These are phyloP conservation scores for Paradendryphiella salina DNA, from an alignment of 2,329 filamentous ascomycete genomes.

Conservation along the genomic window DNA sequence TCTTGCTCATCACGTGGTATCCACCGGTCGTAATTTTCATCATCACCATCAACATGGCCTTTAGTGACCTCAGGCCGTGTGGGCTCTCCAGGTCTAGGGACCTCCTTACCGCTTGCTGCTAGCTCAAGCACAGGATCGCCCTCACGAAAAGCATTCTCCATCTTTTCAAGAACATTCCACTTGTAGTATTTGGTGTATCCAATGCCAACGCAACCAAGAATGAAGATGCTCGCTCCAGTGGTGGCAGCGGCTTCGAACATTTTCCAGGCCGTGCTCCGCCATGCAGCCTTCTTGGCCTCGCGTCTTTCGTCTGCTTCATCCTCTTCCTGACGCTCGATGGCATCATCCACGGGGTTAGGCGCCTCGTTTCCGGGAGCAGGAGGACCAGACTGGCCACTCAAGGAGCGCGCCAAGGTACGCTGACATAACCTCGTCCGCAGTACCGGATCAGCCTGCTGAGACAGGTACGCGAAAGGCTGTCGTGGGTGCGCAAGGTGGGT, in stretches of 20 bases:
- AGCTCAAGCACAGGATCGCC: constrained; percentile 88
- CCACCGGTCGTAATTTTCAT: constrained; percentile 69
- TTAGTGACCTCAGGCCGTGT: constrained; percentile 21
- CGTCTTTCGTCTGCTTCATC: constrained; percentile 11
- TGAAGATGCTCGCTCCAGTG: constrained; percentile 55
- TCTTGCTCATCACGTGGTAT: constrained; percentile 80
- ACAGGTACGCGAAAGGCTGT: constrained; percentile 19
- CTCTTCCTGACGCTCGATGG: constrained; percentile 35
- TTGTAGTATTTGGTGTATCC: constrained; percentile 70
- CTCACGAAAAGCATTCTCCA: constrained; percentile 86
- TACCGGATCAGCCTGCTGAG: constrained; percentile 34
- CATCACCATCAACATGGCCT: constrained; percentile 45
- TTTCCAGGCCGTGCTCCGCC: constrained; percentile 52
- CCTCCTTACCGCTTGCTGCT: constrained; percentile 44
- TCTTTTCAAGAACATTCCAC: constrained; percentile 85
- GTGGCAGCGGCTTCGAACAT: constrained; percentile 58
- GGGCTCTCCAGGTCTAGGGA: constrained; percentile 30
- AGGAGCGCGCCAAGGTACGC: constrained; percentile 23
- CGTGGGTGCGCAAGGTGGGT: constrained; percentile 25
- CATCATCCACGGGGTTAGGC: constrained; percentile 47
- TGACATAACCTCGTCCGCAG: constrained; percentile 14
- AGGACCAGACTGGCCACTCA: constrained; percentile 44
- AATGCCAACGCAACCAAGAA: constrained; percentile 54
- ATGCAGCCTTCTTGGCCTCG: constrained; percentile 30
- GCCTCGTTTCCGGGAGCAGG: constrained; percentile 45